Percentiles rank a stretch among this genome's conserved stretches.
Evolutionary conservation across 306 rosid species (phyloP).

Genomic region (Amphicarpaea edgeworthii): DNA sequence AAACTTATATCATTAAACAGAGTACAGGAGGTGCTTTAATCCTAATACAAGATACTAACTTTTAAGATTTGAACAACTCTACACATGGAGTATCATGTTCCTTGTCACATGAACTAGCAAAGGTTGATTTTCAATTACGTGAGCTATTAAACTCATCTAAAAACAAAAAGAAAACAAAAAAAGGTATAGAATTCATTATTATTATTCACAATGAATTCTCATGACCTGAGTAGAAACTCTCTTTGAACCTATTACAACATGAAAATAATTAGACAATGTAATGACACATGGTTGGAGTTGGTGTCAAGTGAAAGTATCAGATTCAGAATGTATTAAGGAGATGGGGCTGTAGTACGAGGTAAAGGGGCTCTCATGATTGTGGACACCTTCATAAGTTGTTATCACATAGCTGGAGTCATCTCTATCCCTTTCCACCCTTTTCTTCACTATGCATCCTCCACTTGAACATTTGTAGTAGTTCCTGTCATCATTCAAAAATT

Average conservation of each 20-base stretch:
- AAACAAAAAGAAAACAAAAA: neutral
- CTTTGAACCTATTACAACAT: neutral
- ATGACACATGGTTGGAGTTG: neutral
- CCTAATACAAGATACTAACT: neutral
- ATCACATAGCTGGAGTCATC: constrained; percentile 79
- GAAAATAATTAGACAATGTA: neutral
- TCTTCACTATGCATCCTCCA: constrained; percentile 80
- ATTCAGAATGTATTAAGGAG: constrained; percentile 39
- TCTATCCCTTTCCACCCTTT: constrained; percentile 84
- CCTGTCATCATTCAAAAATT: too few species aligned
- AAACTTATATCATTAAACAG: neutral
- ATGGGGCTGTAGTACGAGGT: constrained; percentile 45
- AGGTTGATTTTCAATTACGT: neutral
- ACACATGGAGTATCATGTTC: neutral
- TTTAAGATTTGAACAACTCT: neutral
- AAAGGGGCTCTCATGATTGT: constrained; percentile 77
- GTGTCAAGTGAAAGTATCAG: neutral
- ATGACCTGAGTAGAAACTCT: neutral
- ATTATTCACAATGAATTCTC: neutral
- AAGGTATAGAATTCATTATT: neutral
- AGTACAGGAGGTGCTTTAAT: neutral
- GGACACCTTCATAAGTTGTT: constrained; percentile 82
- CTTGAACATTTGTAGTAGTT: constrained; percentile 86
- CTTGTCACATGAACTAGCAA: neutral
- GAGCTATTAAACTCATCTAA: neutral